A percentile compares a stretch with the other conserved stretches of the same genome.
Conservation (phyloP, 176 grass and related monocot genomes). For the Raddia distichophylla region DNA sequence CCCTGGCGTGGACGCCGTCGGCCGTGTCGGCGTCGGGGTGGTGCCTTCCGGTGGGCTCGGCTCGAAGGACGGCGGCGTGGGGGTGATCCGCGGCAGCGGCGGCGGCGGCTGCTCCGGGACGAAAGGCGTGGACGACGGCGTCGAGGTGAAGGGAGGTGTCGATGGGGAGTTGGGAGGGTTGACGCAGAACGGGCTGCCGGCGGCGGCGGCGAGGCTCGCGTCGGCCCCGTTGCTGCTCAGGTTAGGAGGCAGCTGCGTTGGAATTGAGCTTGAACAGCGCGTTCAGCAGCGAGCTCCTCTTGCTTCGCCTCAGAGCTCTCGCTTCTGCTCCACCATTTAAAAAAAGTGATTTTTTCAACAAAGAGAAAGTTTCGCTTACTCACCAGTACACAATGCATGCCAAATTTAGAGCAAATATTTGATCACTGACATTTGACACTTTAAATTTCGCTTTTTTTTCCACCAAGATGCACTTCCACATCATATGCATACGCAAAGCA, state of each 20-base stretch:
- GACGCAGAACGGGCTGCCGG: constrained; percentile 52
- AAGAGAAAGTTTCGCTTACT: too few relatives aligned
- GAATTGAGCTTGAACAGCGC: constrained; percentile 57
- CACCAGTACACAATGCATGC: too few relatives aligned
- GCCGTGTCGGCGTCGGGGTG: constrained; percentile 20
- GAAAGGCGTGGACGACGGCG: constrained; percentile 29
- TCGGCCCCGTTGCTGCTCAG: background rate
- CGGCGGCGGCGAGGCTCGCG: constrained; percentile 29
- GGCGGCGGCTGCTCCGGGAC: constrained; percentile 39
- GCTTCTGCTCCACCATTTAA: constrained; percentile 52
- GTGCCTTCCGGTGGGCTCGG: constrained; percentile 53
- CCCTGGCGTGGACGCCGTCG: constrained; percentile 21
- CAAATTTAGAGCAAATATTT: background rate
- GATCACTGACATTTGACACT: background rate
- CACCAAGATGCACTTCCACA: background rate
- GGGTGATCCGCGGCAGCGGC: constrained; percentile 39
- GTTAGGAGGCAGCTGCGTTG: background rate
- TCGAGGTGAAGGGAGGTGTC: constrained; percentile 34
- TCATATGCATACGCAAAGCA: background rate
- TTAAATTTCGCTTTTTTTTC: background rate
- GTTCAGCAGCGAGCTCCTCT: constrained; percentile 42
- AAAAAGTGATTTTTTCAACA: too few relatives aligned
- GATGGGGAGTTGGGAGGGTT: constrained; percentile 45
- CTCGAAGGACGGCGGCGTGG: constrained; percentile 51
- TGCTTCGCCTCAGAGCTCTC: constrained; percentile 42